phyloP scores from a whole-genome alignment of 129 eudicot genomes.

The Daucus carota region DH1_v3.0 NC_030385.2:9333501-9334000 shows the following conservation, averaged over 20 bases:
- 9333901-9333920: neutral
- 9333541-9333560: constrained; percentile 61
- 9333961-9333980: neutral
- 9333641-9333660: constrained; percentile 72
- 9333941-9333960: neutral
- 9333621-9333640: constrained; percentile 93
- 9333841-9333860: neutral
- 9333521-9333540: constrained; percentile 64
- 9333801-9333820: too few relatives aligned
- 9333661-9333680: constrained; percentile 67
- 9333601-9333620: constrained; percentile 90
- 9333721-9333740: neutral
- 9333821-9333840: too few relatives aligned
- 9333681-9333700: constrained; percentile 63
- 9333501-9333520: constrained; percentile 91
- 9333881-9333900: neutral
- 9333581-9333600: constrained; percentile 92
- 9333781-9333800: too few relatives aligned
- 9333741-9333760: neutral
- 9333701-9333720: constrained; percentile 59
- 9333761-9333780: too few relatives aligned
- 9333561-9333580: constrained; percentile 77
- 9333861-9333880: neutral
- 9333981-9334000: neutral
- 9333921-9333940: neutral